These are phyloP conservation scores for Exophiala phaeomuriformis DNA, from an alignment of 2,329 filamentous ascomycete species.

Conservation along the genomic window DNA sequence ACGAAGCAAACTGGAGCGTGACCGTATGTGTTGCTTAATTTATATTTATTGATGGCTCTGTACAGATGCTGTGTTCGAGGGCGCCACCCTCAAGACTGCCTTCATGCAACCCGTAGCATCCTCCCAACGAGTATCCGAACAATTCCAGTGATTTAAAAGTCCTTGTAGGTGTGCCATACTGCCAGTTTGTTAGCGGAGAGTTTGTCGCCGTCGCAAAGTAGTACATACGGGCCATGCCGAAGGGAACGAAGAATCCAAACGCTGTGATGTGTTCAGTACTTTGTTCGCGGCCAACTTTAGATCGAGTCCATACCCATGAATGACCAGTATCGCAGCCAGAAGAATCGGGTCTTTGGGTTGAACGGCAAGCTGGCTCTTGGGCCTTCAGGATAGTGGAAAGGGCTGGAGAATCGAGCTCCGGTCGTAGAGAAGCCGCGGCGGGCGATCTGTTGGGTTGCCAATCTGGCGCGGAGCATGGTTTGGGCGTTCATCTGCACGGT, in stretches of 20 bases:
- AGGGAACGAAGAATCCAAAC: slow-evolving; percentile 53
- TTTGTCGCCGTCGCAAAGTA: neutral
- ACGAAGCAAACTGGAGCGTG: neutral
- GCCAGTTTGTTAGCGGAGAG: slow-evolving; percentile 28
- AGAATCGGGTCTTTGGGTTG: slow-evolving; percentile 86
- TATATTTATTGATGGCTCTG: slow-evolving; percentile 17
- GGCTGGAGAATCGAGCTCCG: slow-evolving; percentile 63
- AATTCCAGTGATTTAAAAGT: slow-evolving; percentile 30
- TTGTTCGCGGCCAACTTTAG: slow-evolving; percentile 6
- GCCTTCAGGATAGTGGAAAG: slow-evolving; percentile 98
- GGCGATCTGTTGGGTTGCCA: slow-evolving; percentile 62
- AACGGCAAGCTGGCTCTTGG: slow-evolving; percentile 93
- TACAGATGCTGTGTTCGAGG: slow-evolving; percentile 15
- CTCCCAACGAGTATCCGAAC: slow-evolving; percentile 1
- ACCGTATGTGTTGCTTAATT: neutral
- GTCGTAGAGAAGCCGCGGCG: slow-evolving; percentile 93
- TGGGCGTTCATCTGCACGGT: slow-evolving; percentile 67
- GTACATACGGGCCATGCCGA: slow-evolving; percentile 56
- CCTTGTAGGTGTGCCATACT: slow-evolving; percentile 65
- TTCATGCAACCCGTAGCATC: slow-evolving; percentile 2
- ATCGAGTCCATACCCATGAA: slow-evolving; percentile 57
- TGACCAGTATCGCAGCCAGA: slow-evolving; percentile 72
- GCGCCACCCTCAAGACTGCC: slow-evolving; percentile 13
- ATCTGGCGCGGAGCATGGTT: slow-evolving; percentile 54
- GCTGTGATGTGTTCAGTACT: slow-evolving; percentile 34